Evolutionary conservation across 2,329 filamentous ascomycete genomes (phyloP), one percentile per base, ranked within the genome.

Genomic region (Pseudopithomyces chartarum): DNA sequence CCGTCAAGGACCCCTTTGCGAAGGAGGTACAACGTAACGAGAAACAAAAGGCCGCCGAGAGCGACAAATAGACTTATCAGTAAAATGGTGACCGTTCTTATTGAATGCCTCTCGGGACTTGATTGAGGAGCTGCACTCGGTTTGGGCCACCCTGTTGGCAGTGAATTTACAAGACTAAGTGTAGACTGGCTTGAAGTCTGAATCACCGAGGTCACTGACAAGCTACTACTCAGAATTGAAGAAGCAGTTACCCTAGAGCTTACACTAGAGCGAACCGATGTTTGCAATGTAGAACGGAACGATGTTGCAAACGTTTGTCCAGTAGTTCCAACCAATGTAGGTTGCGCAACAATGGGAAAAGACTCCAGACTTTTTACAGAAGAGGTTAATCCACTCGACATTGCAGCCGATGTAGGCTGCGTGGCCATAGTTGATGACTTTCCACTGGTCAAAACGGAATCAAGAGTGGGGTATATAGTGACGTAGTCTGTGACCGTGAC

Each of bases 11-110:
- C 38, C 45, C n/a, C 38, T 13, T 45, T 11, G 13, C 47, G 26
- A 51, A 43, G 36, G 33, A 51, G 26, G 42, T 23, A n/a, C 5
- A 51, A 26, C 22, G 48, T 36, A 8, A 36, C 51, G 33, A 53
- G 51, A 46, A 55, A 45, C 23, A 55, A 42, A 20, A 55, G 26
- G 3, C 19, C 29, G 15, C 32, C 20, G 2, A 50, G 22, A 11
- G 40, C 19, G n/a, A 55, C 19, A 1, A 19, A 50, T 17, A 55
- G 2, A 12, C 50, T 20, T 15, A 40, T 29, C 29, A 55, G 36
- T n/a, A n/a, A n/a, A 20, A 55, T 44, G 13, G 44, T 26, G 4
- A 55, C 19, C 6, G 42, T n/a, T 7, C 46, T 39, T 23, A 46
- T 47, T 33, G 11, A n/a, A n/a, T 38, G 8, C 20, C 26, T 47